These are phyloP conservation scores for Emydomyces testavorans DNA, from an alignment of 2,329 filamentous ascomycete genomes.

Conservation along the genomic window DNA sequence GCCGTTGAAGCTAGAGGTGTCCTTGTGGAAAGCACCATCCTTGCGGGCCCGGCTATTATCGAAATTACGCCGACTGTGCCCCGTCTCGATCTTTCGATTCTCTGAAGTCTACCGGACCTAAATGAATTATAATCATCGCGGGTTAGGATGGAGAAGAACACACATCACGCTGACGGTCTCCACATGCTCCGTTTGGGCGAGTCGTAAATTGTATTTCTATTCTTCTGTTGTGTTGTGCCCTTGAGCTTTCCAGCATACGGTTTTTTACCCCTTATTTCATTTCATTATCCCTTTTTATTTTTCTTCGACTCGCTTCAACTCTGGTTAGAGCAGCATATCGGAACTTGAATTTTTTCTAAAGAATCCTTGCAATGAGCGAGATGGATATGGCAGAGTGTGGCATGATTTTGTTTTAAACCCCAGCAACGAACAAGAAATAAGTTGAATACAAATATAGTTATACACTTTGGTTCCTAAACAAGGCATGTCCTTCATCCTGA, in stretches of 20 bases:
- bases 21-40: slow-evolving; percentile 22
- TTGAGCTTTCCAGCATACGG: neutral
- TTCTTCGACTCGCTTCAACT: neutral
- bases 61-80: slow-evolving; percentile 19
- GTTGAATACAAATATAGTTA: neutral
- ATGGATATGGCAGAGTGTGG: slow-evolving; percentile 1
- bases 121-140: neutral
- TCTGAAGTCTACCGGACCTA: slow-evolving; percentile 1
- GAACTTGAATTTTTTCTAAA: slow-evolving; percentile 9
- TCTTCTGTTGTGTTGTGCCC: slow-evolving; percentile 11
- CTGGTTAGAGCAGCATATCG: slow-evolving; percentile 5
- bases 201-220: slow-evolving; percentile 6
- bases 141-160: neutral
- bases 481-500: neutral
- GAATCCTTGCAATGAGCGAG: neutral
- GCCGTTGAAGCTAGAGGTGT: slow-evolving; percentile 14
- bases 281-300: neutral
- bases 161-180: too few species aligned
- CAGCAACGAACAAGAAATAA: neutral
- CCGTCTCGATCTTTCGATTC: slow-evolving; percentile 8
- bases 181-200: slow-evolving; percentile 7
- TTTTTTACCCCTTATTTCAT: neutral
- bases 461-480: slow-evolving; percentile 1
- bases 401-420: slow-evolving; percentile 1
- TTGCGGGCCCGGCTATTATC: slow-evolving; percentile 26